These are phyloP conservation scores for Trichosporon ovoides DNA, from an alignment of 1,284 basidiomycete species.

Conservation along the genomic window DNA sequence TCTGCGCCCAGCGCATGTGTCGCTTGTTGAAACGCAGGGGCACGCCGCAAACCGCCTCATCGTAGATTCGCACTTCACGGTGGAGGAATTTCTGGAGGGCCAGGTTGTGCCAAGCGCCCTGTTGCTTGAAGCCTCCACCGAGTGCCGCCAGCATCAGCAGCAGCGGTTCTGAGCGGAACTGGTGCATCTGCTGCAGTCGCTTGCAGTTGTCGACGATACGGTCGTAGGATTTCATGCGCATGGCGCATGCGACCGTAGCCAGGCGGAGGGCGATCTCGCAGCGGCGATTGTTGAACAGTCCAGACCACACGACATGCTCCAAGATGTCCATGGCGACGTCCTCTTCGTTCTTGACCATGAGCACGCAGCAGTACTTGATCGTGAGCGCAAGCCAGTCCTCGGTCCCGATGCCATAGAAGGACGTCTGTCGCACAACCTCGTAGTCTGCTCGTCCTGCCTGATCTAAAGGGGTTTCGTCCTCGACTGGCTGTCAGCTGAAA, in stretches of 20 bases:
- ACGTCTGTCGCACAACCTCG: slow-evolving; percentile 32
- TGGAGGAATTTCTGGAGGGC: slow-evolving; percentile 75
- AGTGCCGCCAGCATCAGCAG: slow-evolving; percentile 67
- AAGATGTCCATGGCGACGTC: slow-evolving; percentile 72
- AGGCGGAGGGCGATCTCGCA: slow-evolving; percentile 67
- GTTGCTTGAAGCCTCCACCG: slow-evolving; percentile 58
- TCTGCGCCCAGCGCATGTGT: slow-evolving; percentile 42
- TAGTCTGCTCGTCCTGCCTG: slow-evolving; percentile 21
- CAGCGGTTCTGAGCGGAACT: slow-evolving; percentile 61
- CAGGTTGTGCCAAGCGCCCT: slow-evolving; percentile 66
- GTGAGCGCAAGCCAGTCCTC: slow-evolving; percentile 80
- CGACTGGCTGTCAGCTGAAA: slow-evolving; percentile 22
- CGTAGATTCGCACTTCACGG: slow-evolving; percentile 65
- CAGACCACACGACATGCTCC: slow-evolving; percentile 69
- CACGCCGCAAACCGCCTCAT: slow-evolving; percentile 59
- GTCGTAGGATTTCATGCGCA: slow-evolving; percentile 56
- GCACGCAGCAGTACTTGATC: slow-evolving; percentile 82
- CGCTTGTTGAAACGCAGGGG: slow-evolving; percentile 42
- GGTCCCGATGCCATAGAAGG: slow-evolving; percentile 75
- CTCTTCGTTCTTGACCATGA: slow-evolving; percentile 60
- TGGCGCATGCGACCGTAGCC: slow-evolving; percentile 66
- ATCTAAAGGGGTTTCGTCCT: slow-evolving; percentile 40
- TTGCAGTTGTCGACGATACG: slow-evolving; percentile 57
- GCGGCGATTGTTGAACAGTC: slow-evolving; percentile 63
- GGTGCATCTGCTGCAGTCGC: slow-evolving; percentile 61